Evolutionary conservation across 192 early-diverging fungal genomes (phyloP), one percentile per base, ranked within the genome.

Genomic region (Coemansia sp.): DNA sequence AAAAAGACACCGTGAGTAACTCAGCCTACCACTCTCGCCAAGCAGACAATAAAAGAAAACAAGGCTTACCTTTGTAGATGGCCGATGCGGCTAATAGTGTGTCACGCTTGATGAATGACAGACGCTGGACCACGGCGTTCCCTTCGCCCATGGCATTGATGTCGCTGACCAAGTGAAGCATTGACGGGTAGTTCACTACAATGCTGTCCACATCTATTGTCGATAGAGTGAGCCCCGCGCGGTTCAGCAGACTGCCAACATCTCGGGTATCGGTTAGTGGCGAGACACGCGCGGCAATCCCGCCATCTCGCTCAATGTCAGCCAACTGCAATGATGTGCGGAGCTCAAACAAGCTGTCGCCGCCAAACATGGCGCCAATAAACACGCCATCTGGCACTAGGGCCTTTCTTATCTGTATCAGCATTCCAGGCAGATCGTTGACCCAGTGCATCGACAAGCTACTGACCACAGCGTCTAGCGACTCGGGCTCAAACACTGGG

Each of bases 281-380:
- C 8, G 93, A 94, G 19, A 96, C 86, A 38, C 96, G 90, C 0
- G 95, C 91, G 9, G 93, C 89, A 41, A 98, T 86, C 4, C 96
- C 96, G 7, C 94, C 90, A 64, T 91, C 91, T 9, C 96, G 86
- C 77, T 98, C 96, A n/a, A 87, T 70, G 72, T 98, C 94, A 2
- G 94, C 94, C 60, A 98, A 76, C 73, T 97, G 96, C 64, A 98
- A 70, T 2, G 93, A 89, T 3, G 94, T 93, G 63, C 95, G 75
- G 17, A 98, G 85, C 77, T 98, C 96, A 87, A 92, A 98, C 25
- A 98, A 82, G n/a, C 95, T 95, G 64, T 98, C 96, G 4, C 94
- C 94, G 37, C 96, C 95, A 84, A 96, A 87, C 89, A 98, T 91
- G 6, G 94, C 92, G 10, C 90, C 95, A 57, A 98, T 87, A 75